Evolutionary conservation across 768 basidiomycete genomes (phyloP).

Genomic region (Lentinula sp.): DNA sequence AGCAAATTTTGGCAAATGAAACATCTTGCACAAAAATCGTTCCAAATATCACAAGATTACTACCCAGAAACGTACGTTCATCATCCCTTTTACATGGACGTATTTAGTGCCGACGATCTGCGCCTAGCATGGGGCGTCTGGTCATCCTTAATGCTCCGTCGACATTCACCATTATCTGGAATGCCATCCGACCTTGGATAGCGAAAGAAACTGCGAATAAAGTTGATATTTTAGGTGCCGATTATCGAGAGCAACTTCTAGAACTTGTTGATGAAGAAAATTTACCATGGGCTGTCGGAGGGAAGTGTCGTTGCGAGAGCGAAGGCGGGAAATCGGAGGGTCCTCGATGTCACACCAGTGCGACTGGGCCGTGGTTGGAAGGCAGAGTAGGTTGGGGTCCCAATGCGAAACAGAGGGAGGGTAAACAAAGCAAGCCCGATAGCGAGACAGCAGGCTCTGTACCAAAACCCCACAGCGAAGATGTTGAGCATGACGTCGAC

Average conservation of each 20-base stretch:
- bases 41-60: constrained; percentile 76
- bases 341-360: constrained; percentile 44
- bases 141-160: constrained; percentile 68
- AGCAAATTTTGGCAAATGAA: constrained; percentile 76
- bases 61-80: constrained; percentile 67
- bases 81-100: background rate
- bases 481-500: background rate
- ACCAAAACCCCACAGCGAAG: background rate
- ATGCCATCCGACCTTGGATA: constrained; percentile 63
- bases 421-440: background rate
- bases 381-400: constrained; percentile 48
- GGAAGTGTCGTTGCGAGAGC: constrained; percentile 54
- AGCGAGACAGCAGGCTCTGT: background rate
- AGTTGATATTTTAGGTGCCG: constrained; percentile 56
- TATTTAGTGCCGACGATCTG: background rate
- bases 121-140: constrained; percentile 62
- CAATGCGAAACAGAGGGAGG: constrained; percentile 18
- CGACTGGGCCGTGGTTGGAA: constrained; percentile 69
- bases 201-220: constrained; percentile 68
- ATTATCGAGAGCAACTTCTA: constrained; percentile 53
- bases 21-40: constrained; percentile 50
- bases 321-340: constrained; percentile 30
- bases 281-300: constrained; percentile 56
- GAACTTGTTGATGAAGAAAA: constrained; percentile 58
- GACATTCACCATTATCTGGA: constrained; percentile 71